phyloP scores from a whole-genome alignment of 2,329 filamentous ascomycete genomes.

The Bipolaris victoriae region DNA sequence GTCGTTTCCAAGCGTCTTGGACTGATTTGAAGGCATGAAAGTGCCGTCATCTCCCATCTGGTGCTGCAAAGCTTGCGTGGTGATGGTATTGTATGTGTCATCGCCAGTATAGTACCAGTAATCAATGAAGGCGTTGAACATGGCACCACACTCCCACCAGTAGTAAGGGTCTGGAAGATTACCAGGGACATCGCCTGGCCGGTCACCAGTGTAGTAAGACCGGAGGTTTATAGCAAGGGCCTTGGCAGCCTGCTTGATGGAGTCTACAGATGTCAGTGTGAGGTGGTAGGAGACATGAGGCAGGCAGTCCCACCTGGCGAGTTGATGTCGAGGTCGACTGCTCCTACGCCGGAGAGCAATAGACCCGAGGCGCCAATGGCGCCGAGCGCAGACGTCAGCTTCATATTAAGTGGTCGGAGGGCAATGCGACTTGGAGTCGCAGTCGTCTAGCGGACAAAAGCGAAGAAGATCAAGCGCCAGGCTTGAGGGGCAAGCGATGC shows the following conservation, averaged over 20 bases:
- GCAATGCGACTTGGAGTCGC: slow-evolving; percentile 11
- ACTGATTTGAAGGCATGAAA: slow-evolving; percentile 79
- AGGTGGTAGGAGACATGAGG: neutral
- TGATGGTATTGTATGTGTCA: slow-evolving; percentile 48
- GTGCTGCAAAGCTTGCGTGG: slow-evolving; percentile 66
- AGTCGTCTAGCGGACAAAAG: slow-evolving; percentile 17
- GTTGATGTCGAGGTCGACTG: slow-evolving; percentile 40
- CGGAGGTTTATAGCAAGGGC: slow-evolving; percentile 67
- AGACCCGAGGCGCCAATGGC: slow-evolving; percentile 42
- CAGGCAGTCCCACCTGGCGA: slow-evolving; percentile 32
- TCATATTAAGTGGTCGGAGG: slow-evolving; percentile 37
- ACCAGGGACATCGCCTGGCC: slow-evolving; percentile 64
- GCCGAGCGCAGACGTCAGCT: slow-evolving; percentile 39
- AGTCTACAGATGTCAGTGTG: slow-evolving; percentile 55
- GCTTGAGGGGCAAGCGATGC: slow-evolving; percentile 22
- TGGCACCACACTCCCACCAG: slow-evolving; percentile 53
- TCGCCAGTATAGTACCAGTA: slow-evolving; percentile 54
- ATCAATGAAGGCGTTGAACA: slow-evolving; percentile 50
- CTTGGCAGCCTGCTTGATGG: slow-evolving; percentile 66
- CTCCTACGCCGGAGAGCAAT: slow-evolving; percentile 39
- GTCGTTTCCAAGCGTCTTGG: slow-evolving; percentile 60
- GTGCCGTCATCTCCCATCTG: slow-evolving; percentile 76
- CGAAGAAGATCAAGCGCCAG: slow-evolving; percentile 34
- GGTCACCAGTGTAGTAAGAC: slow-evolving; percentile 69
- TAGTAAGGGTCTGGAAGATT: slow-evolving; percentile 57